Conservation (phyloP, 768 basidiomycete species). For the Hypholoma fasciculare region DNA sequence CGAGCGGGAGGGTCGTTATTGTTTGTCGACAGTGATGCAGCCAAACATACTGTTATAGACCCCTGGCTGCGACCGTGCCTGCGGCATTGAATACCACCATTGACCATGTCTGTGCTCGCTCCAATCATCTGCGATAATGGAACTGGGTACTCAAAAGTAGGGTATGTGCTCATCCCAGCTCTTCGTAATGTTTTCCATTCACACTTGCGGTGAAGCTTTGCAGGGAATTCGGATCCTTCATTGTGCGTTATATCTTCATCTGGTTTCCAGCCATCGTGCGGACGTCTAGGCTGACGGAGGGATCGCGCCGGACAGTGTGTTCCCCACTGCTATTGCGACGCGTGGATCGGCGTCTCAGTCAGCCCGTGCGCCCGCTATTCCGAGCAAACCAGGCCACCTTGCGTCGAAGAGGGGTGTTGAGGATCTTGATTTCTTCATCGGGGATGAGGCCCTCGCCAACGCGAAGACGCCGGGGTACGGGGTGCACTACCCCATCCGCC, state of each 20-base stretch:
- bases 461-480: conserved; percentile 93
- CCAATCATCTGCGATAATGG: conserved; percentile 99
- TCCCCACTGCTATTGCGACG: conserved; percentile 96
- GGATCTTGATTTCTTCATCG: conserved; percentile 99
- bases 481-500: conserved; percentile 94
- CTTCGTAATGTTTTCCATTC: background rate
- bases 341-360: conserved; percentile 66
- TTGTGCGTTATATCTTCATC: conserved; percentile 59
- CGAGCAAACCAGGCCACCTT: conserved; percentile 85
- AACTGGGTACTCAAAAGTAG: conserved; percentile 96
- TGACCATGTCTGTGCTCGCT: conserved; percentile 77
- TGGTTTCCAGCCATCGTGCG: conserved; percentile 1
- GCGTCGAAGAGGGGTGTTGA: conserved; percentile 97
- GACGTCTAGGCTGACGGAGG: conserved; percentile 9
- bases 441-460: conserved; percentile 95
- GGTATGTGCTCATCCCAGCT: conserved; percentile 47
- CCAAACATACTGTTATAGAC: conserved; percentile 17
- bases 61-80: conserved; percentile 5
- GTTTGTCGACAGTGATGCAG: conserved; percentile 12
- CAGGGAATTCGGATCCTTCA: conserved; percentile 98
- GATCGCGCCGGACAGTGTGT: conserved; percentile 59
- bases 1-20: background rate
- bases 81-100: background rate
- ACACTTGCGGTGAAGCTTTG: conserved; percentile 61
- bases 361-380: conserved; percentile 74